Evolutionary conservation across 2,329 filamentous ascomycete species (phyloP).

Genomic region (Ascochyta pisi): DNA sequence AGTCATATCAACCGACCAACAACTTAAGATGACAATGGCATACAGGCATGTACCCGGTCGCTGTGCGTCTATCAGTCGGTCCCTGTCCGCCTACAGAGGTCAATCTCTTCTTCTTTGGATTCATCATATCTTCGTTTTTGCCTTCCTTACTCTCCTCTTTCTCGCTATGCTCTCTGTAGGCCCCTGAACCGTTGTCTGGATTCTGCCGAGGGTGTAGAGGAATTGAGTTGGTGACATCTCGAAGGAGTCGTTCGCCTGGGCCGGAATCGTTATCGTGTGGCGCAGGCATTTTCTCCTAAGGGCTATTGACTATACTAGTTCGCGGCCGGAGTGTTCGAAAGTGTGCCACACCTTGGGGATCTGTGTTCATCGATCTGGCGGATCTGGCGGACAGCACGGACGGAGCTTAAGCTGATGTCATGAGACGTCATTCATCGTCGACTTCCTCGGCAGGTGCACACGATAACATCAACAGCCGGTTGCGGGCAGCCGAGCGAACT

Average conservation of each 20-base stretch:
- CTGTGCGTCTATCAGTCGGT: slow-evolving; percentile 28
- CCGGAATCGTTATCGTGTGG: slow-evolving; percentile 5
- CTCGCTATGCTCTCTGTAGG: slow-evolving; percentile 15
- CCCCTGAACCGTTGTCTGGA: slow-evolving; percentile 17
- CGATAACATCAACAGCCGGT: not conserved
- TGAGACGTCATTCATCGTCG: slow-evolving; percentile 9
- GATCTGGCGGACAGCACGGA: slow-evolving; percentile 2
- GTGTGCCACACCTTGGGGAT: not conserved
- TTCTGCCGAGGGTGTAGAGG: slow-evolving; percentile 12
- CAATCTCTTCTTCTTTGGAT: slow-evolving; percentile 17
- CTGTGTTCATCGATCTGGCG: not conserved
- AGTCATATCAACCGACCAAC: not conserved
- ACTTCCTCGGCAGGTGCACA: not conserved
- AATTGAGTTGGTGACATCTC: slow-evolving; percentile 21
- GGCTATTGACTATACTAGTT: slow-evolving; percentile 7
- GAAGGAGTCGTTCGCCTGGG: slow-evolving; percentile 15
- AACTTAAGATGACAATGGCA: not conserved
- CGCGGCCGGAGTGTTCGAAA: slow-evolving; percentile 15
- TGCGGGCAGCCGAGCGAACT: not conserved
- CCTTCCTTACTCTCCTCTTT: not conserved
- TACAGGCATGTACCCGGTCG: slow-evolving; percentile 39
- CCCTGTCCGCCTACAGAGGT: slow-evolving; percentile 14
- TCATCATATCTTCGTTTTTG: slow-evolving; percentile 20
- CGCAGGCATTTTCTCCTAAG: slow-evolving; percentile 12
- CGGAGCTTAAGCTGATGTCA: slow-evolving; percentile 3